These are phyloP conservation scores for Hortiboletus campestris DNA, from an alignment of 768 basidiomycete genomes.

Conservation along the genomic window DNA sequence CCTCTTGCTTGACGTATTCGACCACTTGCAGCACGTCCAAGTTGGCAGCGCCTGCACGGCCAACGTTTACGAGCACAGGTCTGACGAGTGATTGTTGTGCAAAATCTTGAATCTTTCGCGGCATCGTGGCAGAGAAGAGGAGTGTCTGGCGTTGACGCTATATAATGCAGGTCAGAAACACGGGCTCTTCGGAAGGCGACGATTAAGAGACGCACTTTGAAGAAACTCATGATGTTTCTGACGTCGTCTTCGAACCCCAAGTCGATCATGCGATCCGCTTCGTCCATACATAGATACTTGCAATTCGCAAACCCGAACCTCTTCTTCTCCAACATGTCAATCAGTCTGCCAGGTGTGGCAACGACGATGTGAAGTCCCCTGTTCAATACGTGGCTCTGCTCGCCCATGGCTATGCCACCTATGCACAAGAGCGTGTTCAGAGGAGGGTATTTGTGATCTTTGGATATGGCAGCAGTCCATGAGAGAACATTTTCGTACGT, in stretches of 20 bases:
- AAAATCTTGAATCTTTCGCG: constrained; percentile 97
- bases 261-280: constrained; percentile 99
- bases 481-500: constrained; percentile 91
- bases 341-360: constrained; percentile 93
- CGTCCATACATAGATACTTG: constrained; percentile 98
- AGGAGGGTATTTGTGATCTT: constrained; percentile 77
- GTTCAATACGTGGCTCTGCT: constrained; percentile 89
- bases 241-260: constrained; percentile 99
- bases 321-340: constrained; percentile 98
- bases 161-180: constrained; percentile 2
- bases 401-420: constrained; percentile 97
- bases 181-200: background rate
- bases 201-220: constrained; percentile 60
- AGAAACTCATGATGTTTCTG: constrained; percentile 98
- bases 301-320: constrained; percentile 89
- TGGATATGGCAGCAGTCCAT: constrained; percentile 83
- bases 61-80: constrained; percentile 95
- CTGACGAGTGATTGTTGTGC: constrained; percentile 94
- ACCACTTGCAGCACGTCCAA: constrained; percentile 95
- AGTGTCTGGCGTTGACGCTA: constrained; percentile 96
- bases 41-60: constrained; percentile 96
- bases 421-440: constrained; percentile 91
- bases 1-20: constrained; percentile 99
- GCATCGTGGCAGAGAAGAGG: constrained; percentile 99
- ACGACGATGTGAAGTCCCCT: constrained; percentile 95